Evolutionary conservation across 805 yeast genomes (phyloP).

Genomic region (Ogataea pilisensis): DNA sequence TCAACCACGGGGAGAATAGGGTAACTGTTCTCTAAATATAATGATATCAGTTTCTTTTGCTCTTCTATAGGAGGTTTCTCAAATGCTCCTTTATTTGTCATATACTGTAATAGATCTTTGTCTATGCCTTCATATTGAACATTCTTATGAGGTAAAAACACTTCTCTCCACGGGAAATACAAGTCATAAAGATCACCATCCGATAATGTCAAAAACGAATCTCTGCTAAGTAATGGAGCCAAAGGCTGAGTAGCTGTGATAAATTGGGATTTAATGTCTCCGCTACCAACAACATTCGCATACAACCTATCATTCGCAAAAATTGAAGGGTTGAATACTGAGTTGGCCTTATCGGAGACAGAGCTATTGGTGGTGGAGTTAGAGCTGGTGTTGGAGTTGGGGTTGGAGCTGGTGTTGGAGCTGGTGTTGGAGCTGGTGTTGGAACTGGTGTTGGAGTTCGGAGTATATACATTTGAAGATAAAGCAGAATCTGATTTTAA

Average conservation of each 20-base stretch:
- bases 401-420: no score
- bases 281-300: constrained; percentile 21
- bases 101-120: constrained; percentile 21
- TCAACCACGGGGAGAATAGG: constrained; percentile 30
- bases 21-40: constrained; percentile 24
- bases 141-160: constrained; percentile 16
- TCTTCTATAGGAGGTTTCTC: constrained; percentile 19
- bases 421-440: no score
- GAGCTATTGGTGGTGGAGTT: no score
- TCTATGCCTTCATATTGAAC: constrained; percentile 16
- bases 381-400: no score
- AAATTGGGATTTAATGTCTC: constrained; percentile 24
- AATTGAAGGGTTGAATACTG: constrained; percentile 1
- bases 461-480: no score
- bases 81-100: constrained; percentile 25
- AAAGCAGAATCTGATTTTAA: no score
- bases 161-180: constrained; percentile 31
- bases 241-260: constrained; percentile 31
- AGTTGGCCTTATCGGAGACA: background rate
- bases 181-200: constrained; percentile 28
- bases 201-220: constrained; percentile 28
- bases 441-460: no score
- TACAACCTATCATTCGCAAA: constrained; percentile 24
- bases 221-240: constrained; percentile 30
- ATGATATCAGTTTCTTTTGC: constrained; percentile 17